A percentile compares a stretch with the other conserved stretches of the same genome.
phyloP scores from a whole-genome alignment of 2,329 filamentous ascomycete species.

The Elsinoe ampelina region DNA sequence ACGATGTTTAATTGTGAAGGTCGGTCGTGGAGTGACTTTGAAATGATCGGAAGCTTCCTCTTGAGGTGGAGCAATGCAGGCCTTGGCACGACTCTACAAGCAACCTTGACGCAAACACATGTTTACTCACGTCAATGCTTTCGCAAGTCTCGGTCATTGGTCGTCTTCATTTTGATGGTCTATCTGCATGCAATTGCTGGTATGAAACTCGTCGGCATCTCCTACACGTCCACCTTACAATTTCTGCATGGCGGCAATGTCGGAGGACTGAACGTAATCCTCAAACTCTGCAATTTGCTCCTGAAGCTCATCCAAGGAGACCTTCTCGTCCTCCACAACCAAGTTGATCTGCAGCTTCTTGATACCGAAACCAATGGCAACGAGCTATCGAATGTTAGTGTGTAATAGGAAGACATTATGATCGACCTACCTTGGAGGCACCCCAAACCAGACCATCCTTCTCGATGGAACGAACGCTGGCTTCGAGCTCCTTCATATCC shows the following conservation, averaged over 20 bases:
- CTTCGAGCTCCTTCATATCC: slow-evolving; percentile 74
- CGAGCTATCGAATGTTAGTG: slow-evolving; percentile 41
- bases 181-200: slow-evolving; percentile 11
- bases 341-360: slow-evolving; percentile 99
- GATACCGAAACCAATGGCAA: slow-evolving; percentile 92
- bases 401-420: not conserved
- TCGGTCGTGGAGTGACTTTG: not conserved
- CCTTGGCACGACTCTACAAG: not conserved
- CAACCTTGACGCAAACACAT: not conserved
- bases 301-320: slow-evolving; percentile 80
- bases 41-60: not conserved
- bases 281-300: slow-evolving; percentile 77
- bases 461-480: slow-evolving; percentile 70
- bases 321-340: slow-evolving; percentile 93
- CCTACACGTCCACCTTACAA: slow-evolving; percentile 49
- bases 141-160: not conserved
- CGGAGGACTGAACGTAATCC: slow-evolving; percentile 92
- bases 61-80: not conserved
- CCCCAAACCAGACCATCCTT: slow-evolving; percentile 96
- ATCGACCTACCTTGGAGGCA: slow-evolving; percentile 53
- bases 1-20: slow-evolving; percentile 11
- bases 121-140: not conserved
- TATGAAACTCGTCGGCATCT: not conserved
- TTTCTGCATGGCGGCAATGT: slow-evolving; percentile 87
- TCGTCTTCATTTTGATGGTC: slow-evolving; percentile 8